phyloP scores from a whole-genome alignment of 441 rosid species.

The Raphanus hybrid region DNA sequence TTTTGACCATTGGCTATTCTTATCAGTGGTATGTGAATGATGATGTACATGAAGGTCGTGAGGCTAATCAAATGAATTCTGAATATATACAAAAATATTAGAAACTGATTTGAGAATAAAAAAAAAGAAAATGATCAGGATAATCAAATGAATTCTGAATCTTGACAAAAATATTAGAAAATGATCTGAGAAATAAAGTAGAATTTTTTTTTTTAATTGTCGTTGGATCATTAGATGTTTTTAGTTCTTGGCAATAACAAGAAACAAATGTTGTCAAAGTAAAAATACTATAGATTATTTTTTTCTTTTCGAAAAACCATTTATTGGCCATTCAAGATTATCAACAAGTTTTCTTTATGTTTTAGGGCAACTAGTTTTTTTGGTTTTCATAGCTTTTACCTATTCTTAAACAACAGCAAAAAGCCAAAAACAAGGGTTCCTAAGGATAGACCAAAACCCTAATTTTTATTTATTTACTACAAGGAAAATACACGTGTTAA shows the following conservation, averaged over 20 bases:
- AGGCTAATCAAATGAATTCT: constrained; percentile 23
- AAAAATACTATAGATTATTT: background rate
- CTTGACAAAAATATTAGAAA: background rate
- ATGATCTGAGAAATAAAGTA: background rate
- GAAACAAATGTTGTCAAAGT: background rate
- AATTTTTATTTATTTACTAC: background rate
- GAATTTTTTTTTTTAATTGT: too few relatives aligned
- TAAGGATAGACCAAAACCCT: background rate
- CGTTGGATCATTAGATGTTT: background rate
- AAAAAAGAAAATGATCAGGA: background rate
- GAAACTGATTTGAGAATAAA: background rate
- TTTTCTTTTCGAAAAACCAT: too few relatives aligned
- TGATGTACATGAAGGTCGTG: constrained; percentile 10
- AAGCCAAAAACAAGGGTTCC: background rate
- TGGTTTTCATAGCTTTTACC: background rate
- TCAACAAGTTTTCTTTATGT: background rate
- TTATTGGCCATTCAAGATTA: background rate
- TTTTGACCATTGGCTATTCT: constrained; percentile 30
- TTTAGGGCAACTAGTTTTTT: background rate
- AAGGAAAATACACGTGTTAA: background rate
- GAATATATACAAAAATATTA: background rate
- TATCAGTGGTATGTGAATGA: background rate
- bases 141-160: background rate
- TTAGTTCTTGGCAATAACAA: background rate
- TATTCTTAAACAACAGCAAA: background rate